These are phyloP conservation scores for Saccharomyces hybrid DNA, from an alignment of 1,139 yeast genomes.

Conservation along the genomic window DNA sequence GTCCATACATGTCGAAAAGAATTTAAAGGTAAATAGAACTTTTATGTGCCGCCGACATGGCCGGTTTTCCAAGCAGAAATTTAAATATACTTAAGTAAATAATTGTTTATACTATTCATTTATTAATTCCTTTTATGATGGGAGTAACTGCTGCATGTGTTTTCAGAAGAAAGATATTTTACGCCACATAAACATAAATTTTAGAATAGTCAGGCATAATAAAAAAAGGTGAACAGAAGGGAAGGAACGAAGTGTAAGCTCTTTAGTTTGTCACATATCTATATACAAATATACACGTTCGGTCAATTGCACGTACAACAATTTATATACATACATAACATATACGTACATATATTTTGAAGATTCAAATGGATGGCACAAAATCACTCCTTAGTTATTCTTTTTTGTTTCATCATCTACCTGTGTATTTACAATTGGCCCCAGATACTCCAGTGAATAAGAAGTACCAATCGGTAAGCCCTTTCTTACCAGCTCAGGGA, in stretches of 20 bases:
- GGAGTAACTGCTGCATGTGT: neutral
- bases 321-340: neutral
- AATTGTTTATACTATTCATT: neutral
- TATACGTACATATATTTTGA: neutral
- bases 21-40: constrained; percentile 5
- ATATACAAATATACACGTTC: neutral
- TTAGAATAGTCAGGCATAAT: neutral
- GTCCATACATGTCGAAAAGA: constrained; percentile 87
- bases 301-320: neutral
- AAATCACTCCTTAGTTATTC: neutral
- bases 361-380: neutral
- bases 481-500: constrained; percentile 37
- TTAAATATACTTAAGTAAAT: neutral
- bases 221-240: neutral
- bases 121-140: neutral
- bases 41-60: neutral
- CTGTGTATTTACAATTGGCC: constrained; percentile 12
- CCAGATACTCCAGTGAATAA: constrained; percentile 24
- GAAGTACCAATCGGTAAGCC: constrained; percentile 20
- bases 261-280: neutral
- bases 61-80: neutral
- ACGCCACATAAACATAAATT: neutral
- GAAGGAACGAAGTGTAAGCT: neutral
- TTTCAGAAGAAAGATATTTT: neutral
- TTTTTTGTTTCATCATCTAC: neutral